A percentile compares a stretch with the other conserved stretches of the same genome.
These are phyloP conservation scores for Phylloporus sp. DNA, from an alignment of 768 basidiomycete genomes.

Conservation along the genomic window DNA sequence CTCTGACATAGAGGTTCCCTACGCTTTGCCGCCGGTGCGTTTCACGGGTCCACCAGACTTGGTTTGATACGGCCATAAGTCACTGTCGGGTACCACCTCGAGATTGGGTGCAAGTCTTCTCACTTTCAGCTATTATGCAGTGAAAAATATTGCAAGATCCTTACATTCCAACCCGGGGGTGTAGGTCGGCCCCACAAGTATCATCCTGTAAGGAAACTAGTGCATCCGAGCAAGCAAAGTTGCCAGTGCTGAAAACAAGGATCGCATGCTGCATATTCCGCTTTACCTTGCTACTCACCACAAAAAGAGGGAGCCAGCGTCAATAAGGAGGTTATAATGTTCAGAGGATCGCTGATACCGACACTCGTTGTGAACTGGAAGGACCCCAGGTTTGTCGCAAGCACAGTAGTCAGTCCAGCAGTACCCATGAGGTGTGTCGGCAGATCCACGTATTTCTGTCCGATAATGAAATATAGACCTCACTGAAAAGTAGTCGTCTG, in stretches of 20 bases:
- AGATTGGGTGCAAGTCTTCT: too few relatives aligned
- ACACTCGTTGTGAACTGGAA: conserved; percentile 19
- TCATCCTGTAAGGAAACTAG: conserved; percentile 23
- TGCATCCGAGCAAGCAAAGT: conserved; percentile 17
- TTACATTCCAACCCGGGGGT: conserved; percentile 35
- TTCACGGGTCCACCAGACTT: too few relatives aligned
- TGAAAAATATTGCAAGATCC: neutral
- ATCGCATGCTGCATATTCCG: neutral
- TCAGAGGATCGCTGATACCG: conserved; percentile 25
- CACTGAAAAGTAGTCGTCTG: too few relatives aligned
- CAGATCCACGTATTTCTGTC: too few relatives aligned
- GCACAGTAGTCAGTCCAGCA: conserved; percentile 9
- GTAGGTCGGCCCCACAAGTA: conserved; percentile 7
- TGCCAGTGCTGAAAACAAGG: conserved; percentile 16
- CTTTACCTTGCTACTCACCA: conserved; percentile 3
- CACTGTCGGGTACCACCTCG: too few relatives aligned
- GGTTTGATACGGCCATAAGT: too few relatives aligned
- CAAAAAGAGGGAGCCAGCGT: conserved; percentile 32
- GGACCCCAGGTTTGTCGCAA: conserved; percentile 12
- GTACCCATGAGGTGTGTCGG: conserved; percentile 15
- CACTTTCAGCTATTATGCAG: too few relatives aligned
- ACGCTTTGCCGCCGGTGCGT: too few relatives aligned
- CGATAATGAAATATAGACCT: too few relatives aligned
- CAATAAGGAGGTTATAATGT: conserved; percentile 27
- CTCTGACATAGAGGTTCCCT: too few relatives aligned